Evolutionary conservation across 2,329 filamentous ascomycete genomes (phyloP).

Genomic region (Fusarium chlamydosporum): DNA sequence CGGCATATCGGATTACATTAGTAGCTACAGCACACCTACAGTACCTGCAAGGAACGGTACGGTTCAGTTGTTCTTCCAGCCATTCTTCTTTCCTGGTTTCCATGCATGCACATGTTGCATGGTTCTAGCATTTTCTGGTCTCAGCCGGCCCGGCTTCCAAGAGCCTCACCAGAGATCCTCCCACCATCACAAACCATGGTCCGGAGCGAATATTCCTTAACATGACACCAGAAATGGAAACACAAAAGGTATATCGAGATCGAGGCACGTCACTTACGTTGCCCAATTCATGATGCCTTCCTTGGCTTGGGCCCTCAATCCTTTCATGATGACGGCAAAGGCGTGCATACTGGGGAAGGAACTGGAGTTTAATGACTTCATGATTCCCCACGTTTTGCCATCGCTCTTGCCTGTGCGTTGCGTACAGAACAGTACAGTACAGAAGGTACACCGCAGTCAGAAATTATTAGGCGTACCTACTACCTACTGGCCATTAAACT

Average conservation of each 20-base stretch:
- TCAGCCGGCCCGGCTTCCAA: constrained; percentile 47
- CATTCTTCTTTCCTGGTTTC: constrained; percentile 22
- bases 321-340: constrained; percentile 23
- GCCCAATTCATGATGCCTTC: constrained; percentile 27
- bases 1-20: constrained; percentile 3
- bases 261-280: constrained; percentile 45
- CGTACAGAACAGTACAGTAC: not conserved
- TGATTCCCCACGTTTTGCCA: constrained; percentile 43
- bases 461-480: not conserved
- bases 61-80: constrained; percentile 11
- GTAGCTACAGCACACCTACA: not conserved
- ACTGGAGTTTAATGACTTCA: constrained; percentile 46
- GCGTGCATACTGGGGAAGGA: constrained; percentile 38
- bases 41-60: constrained; percentile 5
- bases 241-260: constrained; percentile 27
- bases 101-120: constrained; percentile 33
- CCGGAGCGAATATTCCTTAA: constrained; percentile 40
- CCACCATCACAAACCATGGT: constrained; percentile 26
- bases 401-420: constrained; percentile 1
- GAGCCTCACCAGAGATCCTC: constrained; percentile 37
- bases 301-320: constrained; percentile 22
- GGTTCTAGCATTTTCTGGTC: constrained; percentile 44
- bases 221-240: constrained; percentile 28
- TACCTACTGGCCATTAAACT: not conserved
- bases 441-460: not conserved